These are phyloP conservation scores for Clonostachys rhizophaga DNA, from an alignment of 2,329 filamentous ascomycete species.

Conservation along the genomic window DNA sequence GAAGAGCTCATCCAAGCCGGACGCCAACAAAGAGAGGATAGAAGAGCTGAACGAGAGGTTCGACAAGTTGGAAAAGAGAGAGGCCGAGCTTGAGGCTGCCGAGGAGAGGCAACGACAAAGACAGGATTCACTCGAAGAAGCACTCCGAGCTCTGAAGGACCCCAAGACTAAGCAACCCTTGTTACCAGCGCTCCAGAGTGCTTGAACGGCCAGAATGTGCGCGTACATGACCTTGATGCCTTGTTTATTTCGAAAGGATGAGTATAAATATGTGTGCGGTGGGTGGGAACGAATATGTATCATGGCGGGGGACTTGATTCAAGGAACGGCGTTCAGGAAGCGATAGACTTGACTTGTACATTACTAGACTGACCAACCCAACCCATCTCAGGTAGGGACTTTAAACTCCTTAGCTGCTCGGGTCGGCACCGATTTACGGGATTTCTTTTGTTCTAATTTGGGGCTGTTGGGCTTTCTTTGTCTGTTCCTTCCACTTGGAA, in stretches of 20 bases:
- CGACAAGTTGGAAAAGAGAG: conserved; percentile 42
- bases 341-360: too few species aligned
- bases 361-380: too few species aligned
- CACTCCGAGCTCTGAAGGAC: conserved; percentile 44
- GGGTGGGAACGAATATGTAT: neutral
- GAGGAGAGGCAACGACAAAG: conserved; percentile 41
- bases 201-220: neutral
- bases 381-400: too few species aligned
- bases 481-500: too few species aligned
- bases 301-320: too few species aligned
- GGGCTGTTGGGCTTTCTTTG: too few species aligned
- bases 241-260: too few species aligned
- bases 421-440: too few species aligned
- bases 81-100: conserved; percentile 40
- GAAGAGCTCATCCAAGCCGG: conserved; percentile 54
- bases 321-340: too few species aligned
- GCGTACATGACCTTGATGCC: too few species aligned
- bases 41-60: conserved; percentile 41
- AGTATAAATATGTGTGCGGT: neutral
- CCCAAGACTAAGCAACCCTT: conserved; percentile 53
- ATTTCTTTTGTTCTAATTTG: too few species aligned
- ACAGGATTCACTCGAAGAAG: conserved; percentile 48
- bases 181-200: conserved; percentile 28
- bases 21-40: conserved; percentile 48
- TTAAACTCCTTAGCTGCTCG: too few species aligned